Percentiles rank a stretch among this genome's conserved stretches.
phyloP scores from a whole-genome alignment of 768 basidiomycete genomes.

The Pleurotus tuber-regium region DNA sequence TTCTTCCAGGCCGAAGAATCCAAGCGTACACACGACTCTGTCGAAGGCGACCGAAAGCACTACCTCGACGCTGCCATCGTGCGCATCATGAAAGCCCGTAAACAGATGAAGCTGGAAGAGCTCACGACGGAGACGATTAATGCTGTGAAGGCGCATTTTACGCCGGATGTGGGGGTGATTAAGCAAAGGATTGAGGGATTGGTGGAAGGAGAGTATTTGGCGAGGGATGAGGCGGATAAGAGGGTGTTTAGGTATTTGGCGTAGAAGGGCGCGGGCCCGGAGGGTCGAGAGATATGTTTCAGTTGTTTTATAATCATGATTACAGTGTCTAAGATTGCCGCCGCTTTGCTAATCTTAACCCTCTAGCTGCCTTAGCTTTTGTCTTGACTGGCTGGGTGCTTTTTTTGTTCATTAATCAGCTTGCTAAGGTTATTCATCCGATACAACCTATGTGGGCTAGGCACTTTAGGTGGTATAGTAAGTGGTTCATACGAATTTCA shows the following conservation, averaged over 20 bases:
- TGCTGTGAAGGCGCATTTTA: constrained; percentile 85
- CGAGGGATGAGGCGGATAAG: constrained; percentile 69
- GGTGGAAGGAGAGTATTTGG: constrained; percentile 86
- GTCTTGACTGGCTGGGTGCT: too few relatives aligned
- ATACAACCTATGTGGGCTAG: too few relatives aligned
- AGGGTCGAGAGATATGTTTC: too few relatives aligned
- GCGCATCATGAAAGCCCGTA: constrained; percentile 91
- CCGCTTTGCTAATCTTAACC: too few relatives aligned
- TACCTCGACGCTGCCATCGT: constrained; percentile 95
- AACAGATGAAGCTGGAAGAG: constrained; percentile 76
- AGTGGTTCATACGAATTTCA: too few relatives aligned
- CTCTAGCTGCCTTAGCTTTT: too few relatives aligned
- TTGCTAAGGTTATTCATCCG: too few relatives aligned
- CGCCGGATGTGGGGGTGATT: constrained; percentile 79
- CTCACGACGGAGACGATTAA: constrained; percentile 83
- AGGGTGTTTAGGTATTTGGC: constrained; percentile 81
- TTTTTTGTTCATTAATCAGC: too few relatives aligned
- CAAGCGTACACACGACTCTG: constrained; percentile 73
- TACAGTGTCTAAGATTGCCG: too few relatives aligned
- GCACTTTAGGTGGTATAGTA: too few relatives aligned
- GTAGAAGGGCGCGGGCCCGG: too few relatives aligned
- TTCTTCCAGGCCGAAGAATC: constrained; percentile 83
- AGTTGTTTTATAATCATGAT: too few relatives aligned
- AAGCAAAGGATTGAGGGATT: constrained; percentile 81
- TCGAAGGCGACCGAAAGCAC: constrained; percentile 84